Evolutionary conservation across 2,329 filamentous ascomycete species (phyloP).

Genomic region (Claviceps monticola): DNA sequence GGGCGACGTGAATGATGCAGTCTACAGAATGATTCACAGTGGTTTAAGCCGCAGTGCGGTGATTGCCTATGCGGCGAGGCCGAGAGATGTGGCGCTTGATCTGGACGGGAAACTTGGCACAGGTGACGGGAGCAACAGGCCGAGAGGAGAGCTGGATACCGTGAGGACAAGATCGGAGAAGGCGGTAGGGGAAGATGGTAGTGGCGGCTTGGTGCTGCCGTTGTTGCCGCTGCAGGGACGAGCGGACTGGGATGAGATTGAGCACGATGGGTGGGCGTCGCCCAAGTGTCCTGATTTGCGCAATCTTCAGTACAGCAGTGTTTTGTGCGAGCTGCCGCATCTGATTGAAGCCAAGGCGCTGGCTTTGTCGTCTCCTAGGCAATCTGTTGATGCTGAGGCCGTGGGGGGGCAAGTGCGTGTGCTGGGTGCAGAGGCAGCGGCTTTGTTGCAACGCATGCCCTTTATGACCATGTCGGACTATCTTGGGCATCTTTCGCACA

Average conservation of each 20-base stretch:
- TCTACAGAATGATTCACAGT: constrained; percentile 61
- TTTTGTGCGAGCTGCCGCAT: constrained; percentile 73
- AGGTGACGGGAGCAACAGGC: constrained; percentile 8
- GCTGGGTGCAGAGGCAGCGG: constrained; percentile 54
- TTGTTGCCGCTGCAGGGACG: constrained; percentile 36
- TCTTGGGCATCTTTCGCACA: constrained; percentile 50
- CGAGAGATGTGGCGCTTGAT: constrained; percentile 13
- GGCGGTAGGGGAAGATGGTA: not conserved
- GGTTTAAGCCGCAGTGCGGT: constrained; percentile 64
- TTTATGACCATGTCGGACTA: constrained; percentile 71
- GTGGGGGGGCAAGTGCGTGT: constrained; percentile 8
- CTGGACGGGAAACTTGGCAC: constrained; percentile 8
- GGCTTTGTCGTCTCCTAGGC: constrained; percentile 54
- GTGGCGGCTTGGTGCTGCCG: constrained; percentile 21
- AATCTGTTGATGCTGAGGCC: constrained; percentile 4
- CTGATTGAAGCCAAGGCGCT: constrained; percentile 87
- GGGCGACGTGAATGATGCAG: constrained; percentile 62
- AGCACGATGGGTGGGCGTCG: constrained; percentile 80
- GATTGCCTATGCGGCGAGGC: constrained; percentile 54
- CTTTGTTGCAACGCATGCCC: constrained; percentile 54
- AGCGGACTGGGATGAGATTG: constrained; percentile 66
- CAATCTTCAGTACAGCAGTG: constrained; percentile 68
- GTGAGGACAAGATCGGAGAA: constrained; percentile 22
- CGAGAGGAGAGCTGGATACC: constrained; percentile 7
- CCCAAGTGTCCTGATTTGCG: constrained; percentile 62